Conservation (phyloP, 441 rosid genomes). For the Pelargonium cotyledonis region DNA sequence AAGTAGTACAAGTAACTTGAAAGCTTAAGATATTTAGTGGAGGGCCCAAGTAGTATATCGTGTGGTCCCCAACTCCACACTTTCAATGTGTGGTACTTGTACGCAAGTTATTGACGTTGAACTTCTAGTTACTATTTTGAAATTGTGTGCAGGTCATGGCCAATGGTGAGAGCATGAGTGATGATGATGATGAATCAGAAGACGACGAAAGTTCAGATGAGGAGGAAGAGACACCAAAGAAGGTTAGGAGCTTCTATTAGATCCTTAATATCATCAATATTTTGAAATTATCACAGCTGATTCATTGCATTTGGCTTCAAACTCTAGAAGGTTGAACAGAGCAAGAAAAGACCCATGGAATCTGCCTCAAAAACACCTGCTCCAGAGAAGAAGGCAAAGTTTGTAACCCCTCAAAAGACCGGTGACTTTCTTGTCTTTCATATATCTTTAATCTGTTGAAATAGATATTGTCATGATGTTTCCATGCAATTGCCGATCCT, state of each 20-base stretch:
- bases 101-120: neutral
- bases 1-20: no score
- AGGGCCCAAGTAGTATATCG: no score
- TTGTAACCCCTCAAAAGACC: conserved; percentile 55
- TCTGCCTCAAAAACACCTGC: conserved; percentile 35
- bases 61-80: no score
- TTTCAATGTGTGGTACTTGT: no score
- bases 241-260: conserved; percentile 25
- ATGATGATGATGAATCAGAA: conserved; percentile 26
- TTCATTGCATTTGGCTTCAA: conserved; percentile 5
- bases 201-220: conserved; percentile 24
- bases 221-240: conserved; percentile 36
- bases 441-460: neutral
- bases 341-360: conserved; percentile 63
- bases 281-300: neutral
- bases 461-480: neutral
- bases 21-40: no score
- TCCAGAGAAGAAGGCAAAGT: conserved; percentile 58
- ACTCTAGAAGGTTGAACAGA: conserved; percentile 34
- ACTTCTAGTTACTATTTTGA: neutral
- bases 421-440: conserved; percentile 30
- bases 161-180: conserved; percentile 27
- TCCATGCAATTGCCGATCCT: neutral
- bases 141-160: conserved; percentile 20
- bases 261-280: neutral